Base-by-base conservation (phyloP, 2,329 filamentous ascomycete genomes). In the Cryphonectria japonica region DNA sequence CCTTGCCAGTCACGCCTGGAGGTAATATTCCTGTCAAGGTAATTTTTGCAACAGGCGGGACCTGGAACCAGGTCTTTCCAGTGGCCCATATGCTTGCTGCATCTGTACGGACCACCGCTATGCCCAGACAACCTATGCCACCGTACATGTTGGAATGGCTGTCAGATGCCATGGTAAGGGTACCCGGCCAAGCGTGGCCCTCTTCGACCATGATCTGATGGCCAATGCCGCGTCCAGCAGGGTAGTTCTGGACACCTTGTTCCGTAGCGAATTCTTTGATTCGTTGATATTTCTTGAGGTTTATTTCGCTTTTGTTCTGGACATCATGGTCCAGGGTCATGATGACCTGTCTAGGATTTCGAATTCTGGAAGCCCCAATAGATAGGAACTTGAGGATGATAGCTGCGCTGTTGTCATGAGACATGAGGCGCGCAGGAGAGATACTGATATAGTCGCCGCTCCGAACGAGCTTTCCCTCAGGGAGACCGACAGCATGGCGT, bases 251-350 rank as follows among this genome's bases (percentile, higher is more conserved):
- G 0, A 97, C 87, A 1, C 92, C 92, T 71, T 98, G 93, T 73
- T 89, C 85, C 77, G 87, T 85, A 0, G 93, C 95, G 81, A 98
- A 97, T 73, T 90, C 87, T 78, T 96, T 89, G 67, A 98, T 97
- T 76, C 92, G 87, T 22, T 80, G 78, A 80, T 97, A 98, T 78
- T 98, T 98, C 76, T 91, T 90, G 59, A 97, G 79, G 77, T 97
- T 97, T 74, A 88, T 83, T 73, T 93, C 90, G 69, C 84, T 89
- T 80, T 91, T 93, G 80, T 97, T 96, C 78, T 97, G 93, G 0
- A 97, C 92, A 76, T 97, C 93, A 78, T 97, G 95, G 77, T 97
- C 94, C 1, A 97, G 82, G 0, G 93, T 92, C 85, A 96, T 91
- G 29, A 97, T 92, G 39, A 96, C 84, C 82, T 97, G 94, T 29